Base-by-base conservation (phyloP, 345 rosid species). In the Acer saccharum region DNA sequence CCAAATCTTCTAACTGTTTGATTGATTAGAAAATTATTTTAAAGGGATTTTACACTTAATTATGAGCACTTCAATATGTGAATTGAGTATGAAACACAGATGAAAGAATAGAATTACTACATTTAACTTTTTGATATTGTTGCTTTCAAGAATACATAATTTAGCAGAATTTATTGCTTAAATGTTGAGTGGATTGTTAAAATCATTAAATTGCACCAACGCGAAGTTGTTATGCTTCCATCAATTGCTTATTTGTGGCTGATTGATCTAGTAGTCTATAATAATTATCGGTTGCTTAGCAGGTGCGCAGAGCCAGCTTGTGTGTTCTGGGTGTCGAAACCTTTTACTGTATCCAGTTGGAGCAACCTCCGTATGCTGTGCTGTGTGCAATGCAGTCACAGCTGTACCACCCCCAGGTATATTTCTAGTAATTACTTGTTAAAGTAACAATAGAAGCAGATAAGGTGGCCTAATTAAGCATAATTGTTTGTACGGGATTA, bases 331-430 rank as follows among this genome's bases (percentile, higher is more conserved):
- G 74, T 94, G 97, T 83, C 87, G 94, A 83, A 96, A 91, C 77
- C 94, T 96, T 66, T 86, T 94, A 77, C 92, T 94, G 68, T 96
- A 91, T 87, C 99, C 99, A 0, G 94, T 86, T 23, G 99, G 98
- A 81, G 99, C 99, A 64, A 86, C 93, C 41, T 96, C 99, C 20
- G 92, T 96, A 18, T 96, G 99, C 78, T 96, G 99, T 74, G 99
- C 99, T 23, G 97, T 96, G n/a, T 96, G 99, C 90, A 96, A 89
- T 90, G 98, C 97, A 68, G 97, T 96, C 72, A 96, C 99, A 13
- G 90, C 92, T 1, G 99, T 96, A 71, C 98, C 99, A 12, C 97
- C 98, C 57, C 97, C 95, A 4, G 99, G 99, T 92, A 87, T 20
- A 52, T 48, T 54, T 50, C 20, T 48, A 4, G 39, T 35, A 35